phyloP scores from a whole-genome alignment of 495 filamentous ascomycete genomes.

The Cetradonia linearis region DNA sequence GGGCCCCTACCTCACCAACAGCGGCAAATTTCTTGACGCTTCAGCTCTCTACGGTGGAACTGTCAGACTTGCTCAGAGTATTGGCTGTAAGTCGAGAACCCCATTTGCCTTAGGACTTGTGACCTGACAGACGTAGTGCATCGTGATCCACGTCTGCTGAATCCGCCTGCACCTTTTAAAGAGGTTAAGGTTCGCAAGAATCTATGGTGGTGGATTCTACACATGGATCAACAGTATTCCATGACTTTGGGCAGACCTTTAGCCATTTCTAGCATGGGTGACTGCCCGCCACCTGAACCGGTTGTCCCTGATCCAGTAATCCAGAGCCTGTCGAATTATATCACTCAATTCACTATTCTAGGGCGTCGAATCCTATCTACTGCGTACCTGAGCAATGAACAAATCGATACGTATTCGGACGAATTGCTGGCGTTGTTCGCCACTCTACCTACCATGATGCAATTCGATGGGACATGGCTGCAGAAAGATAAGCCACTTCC shows the following conservation, averaged over 20 bases:
- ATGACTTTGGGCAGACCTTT: slow-evolving; percentile 38
- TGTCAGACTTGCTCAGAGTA: slow-evolving; percentile 37
- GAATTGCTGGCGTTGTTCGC: slow-evolving; percentile 31
- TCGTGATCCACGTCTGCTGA: slow-evolving; percentile 36
- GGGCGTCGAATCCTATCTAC: slow-evolving; percentile 37
- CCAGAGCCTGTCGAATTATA: slow-evolving; percentile 33
- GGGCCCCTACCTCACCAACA: slow-evolving; percentile 40
- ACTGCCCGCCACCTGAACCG: slow-evolving; percentile 36
- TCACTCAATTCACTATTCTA: slow-evolving; percentile 37
- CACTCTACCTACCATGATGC: slow-evolving; percentile 35
- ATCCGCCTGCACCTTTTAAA: slow-evolving; percentile 32
- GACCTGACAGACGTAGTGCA: slow-evolving; percentile 27
- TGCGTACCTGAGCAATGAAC: slow-evolving; percentile 30
- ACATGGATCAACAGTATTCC: slow-evolving; percentile 42
- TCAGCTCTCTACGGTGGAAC: slow-evolving; percentile 39
- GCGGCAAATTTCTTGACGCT: slow-evolving; percentile 40
- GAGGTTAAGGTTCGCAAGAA: slow-evolving; percentile 32
- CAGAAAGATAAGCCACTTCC: slow-evolving; percentile 30
- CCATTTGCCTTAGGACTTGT: not conserved
- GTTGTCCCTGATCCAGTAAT: slow-evolving; percentile 32
- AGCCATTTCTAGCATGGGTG: slow-evolving; percentile 38
- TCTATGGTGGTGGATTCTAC: slow-evolving; percentile 43
- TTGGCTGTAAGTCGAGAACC: slow-evolving; percentile 28
- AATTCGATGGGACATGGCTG: slow-evolving; percentile 38
- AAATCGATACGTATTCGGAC: slow-evolving; percentile 39